phyloP scores from a whole-genome alignment of 768 basidiomycete genomes.

The Psilocybe sp. region DNA sequence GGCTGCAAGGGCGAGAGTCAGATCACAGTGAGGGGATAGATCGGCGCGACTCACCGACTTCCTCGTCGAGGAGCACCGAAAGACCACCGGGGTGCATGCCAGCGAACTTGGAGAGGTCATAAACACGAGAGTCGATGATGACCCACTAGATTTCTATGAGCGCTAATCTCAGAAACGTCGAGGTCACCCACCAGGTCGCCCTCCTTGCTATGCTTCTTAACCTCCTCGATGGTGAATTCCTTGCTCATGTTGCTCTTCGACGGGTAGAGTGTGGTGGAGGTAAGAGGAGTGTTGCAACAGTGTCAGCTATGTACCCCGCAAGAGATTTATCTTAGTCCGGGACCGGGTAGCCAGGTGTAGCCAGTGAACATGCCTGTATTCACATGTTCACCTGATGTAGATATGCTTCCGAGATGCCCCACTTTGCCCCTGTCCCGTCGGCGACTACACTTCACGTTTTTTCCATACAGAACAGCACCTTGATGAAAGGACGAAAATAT shows the following conservation, averaged over 20 bases:
- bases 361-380: background rate
- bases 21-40: background rate
- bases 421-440: too few relatives aligned
- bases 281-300: background rate
- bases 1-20: constrained; percentile 38
- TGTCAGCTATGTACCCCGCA: background rate
- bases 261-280: background rate
- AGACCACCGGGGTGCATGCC: constrained; percentile 82
- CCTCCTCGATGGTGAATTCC: constrained; percentile 33
- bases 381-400: background rate
- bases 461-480: too few relatives aligned
- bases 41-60: constrained; percentile 54
- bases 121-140: constrained; percentile 67
- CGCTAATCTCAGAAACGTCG: background rate
- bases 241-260: constrained; percentile 18
- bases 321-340: background rate
- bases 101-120: constrained; percentile 78
- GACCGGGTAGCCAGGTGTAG: background rate
- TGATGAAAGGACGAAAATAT: too few relatives aligned
- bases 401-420: too few relatives aligned
- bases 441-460: too few relatives aligned
- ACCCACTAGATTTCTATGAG: constrained; percentile 57
- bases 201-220: constrained; percentile 66
- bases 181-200: constrained; percentile 65
- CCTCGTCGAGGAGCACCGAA: constrained; percentile 71